A percentile compares a stretch with the other conserved stretches of the same genome.
Conservation (phyloP, 106 monocot genomes). For the Amphibolis antarctica region DNA sequence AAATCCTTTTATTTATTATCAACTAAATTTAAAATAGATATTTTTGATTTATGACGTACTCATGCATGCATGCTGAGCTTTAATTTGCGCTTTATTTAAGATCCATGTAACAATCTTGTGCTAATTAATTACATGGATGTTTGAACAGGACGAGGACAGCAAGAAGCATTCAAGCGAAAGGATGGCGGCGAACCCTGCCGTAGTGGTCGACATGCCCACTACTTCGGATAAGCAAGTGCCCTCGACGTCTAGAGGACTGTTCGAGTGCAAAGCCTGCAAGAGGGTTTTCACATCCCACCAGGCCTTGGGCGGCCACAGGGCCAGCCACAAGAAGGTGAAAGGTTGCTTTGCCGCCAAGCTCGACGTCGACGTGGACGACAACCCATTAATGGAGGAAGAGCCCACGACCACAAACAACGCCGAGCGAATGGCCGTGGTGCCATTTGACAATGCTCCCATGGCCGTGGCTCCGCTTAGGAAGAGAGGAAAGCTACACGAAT, state of each 20-base stretch:
- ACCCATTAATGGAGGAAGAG: not conserved
- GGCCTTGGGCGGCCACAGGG: constrained; percentile 24
- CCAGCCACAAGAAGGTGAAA: constrained; percentile 72
- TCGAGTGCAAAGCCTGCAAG: constrained; percentile 27
- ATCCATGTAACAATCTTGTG: no score
- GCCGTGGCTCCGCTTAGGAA: constrained; percentile 23
- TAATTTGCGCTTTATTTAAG: no score
- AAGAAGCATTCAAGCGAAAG: constrained; percentile 4
- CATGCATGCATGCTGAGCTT: no score
- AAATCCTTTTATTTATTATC: no score
- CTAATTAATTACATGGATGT: not conserved
- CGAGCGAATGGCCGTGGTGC: constrained; percentile 56
- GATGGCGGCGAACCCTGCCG: not conserved
- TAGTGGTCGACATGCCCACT: not conserved
- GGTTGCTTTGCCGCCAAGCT: constrained; percentile 52
- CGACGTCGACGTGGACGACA: constrained; percentile 6
- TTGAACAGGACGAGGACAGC: not conserved
- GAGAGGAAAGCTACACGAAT: constrained; percentile 53
- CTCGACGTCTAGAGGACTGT: constrained; percentile 8
- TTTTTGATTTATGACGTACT: no score
- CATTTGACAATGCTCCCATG: constrained; percentile 26
- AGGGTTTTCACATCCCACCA: constrained; percentile 29
- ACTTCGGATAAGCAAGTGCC: not conserved
- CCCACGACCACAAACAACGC: constrained; percentile 14
- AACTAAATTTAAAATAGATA: no score